These are phyloP conservation scores for Afroboletus lepidellus DNA, from an alignment of 1,284 basidiomycete genomes.

Conservation along the genomic window DNA sequence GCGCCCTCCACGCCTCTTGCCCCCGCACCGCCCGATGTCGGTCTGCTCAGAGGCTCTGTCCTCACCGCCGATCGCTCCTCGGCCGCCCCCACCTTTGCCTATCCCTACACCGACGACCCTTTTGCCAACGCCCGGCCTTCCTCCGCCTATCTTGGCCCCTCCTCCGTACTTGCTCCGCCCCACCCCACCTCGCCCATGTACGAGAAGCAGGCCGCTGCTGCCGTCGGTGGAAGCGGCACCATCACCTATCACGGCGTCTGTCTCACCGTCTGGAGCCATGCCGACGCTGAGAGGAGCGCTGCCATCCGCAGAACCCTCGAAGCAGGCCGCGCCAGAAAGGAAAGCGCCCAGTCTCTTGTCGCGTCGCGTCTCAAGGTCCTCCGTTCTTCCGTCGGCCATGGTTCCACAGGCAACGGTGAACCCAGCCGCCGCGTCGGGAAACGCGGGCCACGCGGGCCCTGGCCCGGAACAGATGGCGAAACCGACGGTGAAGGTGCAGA, in stretches of 20 bases:
- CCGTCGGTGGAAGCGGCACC: conserved; percentile 41
- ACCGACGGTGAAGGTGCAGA: conserved; percentile 63
- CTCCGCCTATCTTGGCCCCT: conserved; percentile 72
- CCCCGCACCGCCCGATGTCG: conserved; percentile 56
- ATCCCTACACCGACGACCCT: conserved; percentile 71
- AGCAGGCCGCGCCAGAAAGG: conserved; percentile 71
- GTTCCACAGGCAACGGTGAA: conserved; percentile 30
- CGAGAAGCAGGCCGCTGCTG: conserved; percentile 38
- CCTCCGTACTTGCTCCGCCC: conserved; percentile 52
- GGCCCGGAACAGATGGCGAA: conserved; percentile 67
- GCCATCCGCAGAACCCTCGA: conserved; percentile 83
- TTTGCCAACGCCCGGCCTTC: conserved; percentile 70
- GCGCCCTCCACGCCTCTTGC: conserved; percentile 70
- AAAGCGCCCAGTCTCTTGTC: conserved; percentile 70
- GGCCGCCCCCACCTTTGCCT: conserved; percentile 59
- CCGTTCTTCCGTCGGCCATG: conserved; percentile 48
- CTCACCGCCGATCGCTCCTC: conserved; percentile 60
- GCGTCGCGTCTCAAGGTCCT: conserved; percentile 64
- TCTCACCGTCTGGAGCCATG: conserved; percentile 91
- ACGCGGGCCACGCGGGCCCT: conserved; percentile 62
- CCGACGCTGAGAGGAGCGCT: conserved; percentile 79
- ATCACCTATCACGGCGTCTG: conserved; percentile 87
- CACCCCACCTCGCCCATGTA: conserved; percentile 40
- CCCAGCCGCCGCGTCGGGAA: conserved; percentile 56
- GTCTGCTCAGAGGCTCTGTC: conserved; percentile 69